Evolutionary conservation across 331 rosid genomes (phyloP), one percentile per base, ranked within the genome.

Genomic region (Saraca asoca): DNA sequence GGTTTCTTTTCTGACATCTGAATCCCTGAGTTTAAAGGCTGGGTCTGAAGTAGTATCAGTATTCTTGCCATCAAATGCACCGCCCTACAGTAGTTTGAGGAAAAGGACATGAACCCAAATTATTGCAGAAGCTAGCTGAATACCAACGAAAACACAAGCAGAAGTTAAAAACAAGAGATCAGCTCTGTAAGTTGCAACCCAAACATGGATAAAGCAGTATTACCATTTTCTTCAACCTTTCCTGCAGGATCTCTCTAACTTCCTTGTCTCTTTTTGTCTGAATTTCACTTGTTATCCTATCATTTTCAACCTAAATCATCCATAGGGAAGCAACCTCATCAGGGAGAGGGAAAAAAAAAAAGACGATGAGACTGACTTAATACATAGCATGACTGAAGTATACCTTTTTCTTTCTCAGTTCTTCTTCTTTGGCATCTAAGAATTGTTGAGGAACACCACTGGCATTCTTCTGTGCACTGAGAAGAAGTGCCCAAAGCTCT

Each of bases 21-120:
- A 73, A 83, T 68, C 91, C 85, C 76, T 83, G 24, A 73, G 69
- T 85, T 75, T 83, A 74, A 82, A 75, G 68, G 67, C 68, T 75
- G 82, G 71, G 67, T 82, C 89, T 80, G 77, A 71, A n/a, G 77
- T 85, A 75, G 83, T 48, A 67, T 77, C 83, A 74, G 69, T 78
- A 68, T 80, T 74, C 75, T 75, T 88, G 35, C 70, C 75, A 72
- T 85, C 95, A 80, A 73, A 83, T 85, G 89, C 86, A 76, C 81
- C 97, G 74, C 90, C 99, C 99, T 94, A 94, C 99, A 94, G 99
- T 86, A 90, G 99, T 94, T 90, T 86, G 99, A 94, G 99, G 99
- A 80, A 94, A 94, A 90, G 95, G 97, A 87, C 89, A 94, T 94
- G 99, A 94, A 85, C 99, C 99, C 97, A 90, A 90, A 94, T 90